Percentiles rank a stretch among this genome's conserved stretches.
These are phyloP conservation scores for Reutealis trisperma DNA, from an alignment of 345 rosid species.

Conservation along the genomic window DNA sequence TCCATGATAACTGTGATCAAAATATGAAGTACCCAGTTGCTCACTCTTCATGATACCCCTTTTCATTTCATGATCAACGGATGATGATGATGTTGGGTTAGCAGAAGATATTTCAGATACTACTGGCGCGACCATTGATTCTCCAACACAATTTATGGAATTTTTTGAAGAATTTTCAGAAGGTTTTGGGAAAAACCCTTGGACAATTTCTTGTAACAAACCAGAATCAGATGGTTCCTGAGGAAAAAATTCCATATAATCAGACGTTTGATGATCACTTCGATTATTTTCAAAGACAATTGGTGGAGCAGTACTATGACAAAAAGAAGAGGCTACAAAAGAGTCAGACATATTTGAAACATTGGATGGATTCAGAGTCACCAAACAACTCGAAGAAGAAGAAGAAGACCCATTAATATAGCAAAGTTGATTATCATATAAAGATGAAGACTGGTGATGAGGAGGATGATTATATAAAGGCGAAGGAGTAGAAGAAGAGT, in stretches of 20 bases:
- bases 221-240: conserved; percentile 71
- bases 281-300: background rate
- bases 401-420: conserved; percentile 19
- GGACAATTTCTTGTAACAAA: conserved; percentile 74
- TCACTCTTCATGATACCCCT: conserved; percentile 19
- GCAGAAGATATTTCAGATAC: conserved; percentile 13
- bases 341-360: background rate
- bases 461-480: conserved; percentile 15
- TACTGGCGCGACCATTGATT: conserved; percentile 1
- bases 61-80: background rate
- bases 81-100: background rate
- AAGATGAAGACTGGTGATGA: background rate
- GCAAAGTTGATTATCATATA: conserved; percentile 17
- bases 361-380: conserved; percentile 5
- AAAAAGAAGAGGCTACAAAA: conserved; percentile 9
- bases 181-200: conserved; percentile 59
- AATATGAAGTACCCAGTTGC: background rate
- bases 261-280: background rate
- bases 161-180: conserved; percentile 15
- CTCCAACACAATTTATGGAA: background rate
- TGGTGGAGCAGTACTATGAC: background rate
- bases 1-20: conserved; percentile 7
- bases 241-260: conserved; percentile 43
- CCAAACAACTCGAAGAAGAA: background rate
- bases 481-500: conserved; percentile 26